Evolutionary conservation across 495 filamentous ascomycete species (phyloP), one percentile per base, ranked within the genome.

Genomic region (Hyaloscypha variabilis): DNA sequence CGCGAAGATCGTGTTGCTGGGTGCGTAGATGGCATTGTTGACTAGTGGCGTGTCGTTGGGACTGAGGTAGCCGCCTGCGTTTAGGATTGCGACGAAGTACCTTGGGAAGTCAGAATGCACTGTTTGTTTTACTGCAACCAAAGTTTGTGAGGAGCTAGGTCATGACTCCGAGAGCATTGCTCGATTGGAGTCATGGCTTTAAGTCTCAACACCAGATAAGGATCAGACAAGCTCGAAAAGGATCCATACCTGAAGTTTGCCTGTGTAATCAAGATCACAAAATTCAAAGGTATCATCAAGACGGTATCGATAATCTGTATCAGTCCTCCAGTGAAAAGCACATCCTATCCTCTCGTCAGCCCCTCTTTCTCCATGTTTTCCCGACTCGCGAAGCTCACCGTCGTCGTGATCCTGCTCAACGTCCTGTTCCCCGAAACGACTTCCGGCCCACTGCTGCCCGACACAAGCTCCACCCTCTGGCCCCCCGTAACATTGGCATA

Each of bases 61-160:
- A 39, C 57, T 59, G 57, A 34, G 28, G 19, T 30, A 31, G 14
- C 58, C 58, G 26, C 30, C 58, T 49, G 39, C 26, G 26, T 61
- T 42, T 26, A 61, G 34, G 11, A 34, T 2, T 8, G 34, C 58
- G 31, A 61, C 39, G n/a, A 61, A 61, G 36, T 21, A 61, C n/a
- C 39, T 61, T 34, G 31, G 2, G 13, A 34, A 34, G 31, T 34
- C 31, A 34, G 31, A 34, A 34, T 34, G n/a, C n/a, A n/a, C n/a
- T n/a, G n/a, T n/a, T n/a, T n/a, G n/a, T n/a, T n/a, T n/a, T n/a
- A n/a, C n/a, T n/a, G n/a, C n/a, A n/a, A n/a, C n/a, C n/a, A n/a
- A n/a, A n/a, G n/a, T n/a, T n/a, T n/a, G n/a, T n/a, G n/a, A n/a
- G n/a, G n/a, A n/a, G n/a, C n/a, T n/a, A n/a, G n/a, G n/a, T n/a